phyloP scores from a whole-genome alignment of 306 rosid species.

The Calophaca sinica region DNA sequence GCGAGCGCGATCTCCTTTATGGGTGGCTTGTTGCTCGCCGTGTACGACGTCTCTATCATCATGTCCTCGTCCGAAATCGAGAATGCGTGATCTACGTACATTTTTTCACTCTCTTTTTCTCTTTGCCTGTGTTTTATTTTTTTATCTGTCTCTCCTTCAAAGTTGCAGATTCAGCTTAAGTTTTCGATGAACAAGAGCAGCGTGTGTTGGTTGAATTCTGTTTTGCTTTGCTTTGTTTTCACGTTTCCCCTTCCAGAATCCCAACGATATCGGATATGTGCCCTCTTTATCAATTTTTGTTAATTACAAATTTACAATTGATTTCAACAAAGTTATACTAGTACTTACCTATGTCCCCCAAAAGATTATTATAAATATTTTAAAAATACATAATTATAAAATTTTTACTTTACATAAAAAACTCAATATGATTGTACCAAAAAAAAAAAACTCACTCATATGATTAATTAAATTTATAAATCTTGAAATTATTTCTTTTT shows the following conservation, averaged over 20 bases:
- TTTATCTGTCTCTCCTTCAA: not conserved
- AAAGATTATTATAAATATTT: no score
- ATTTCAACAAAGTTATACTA: no score
- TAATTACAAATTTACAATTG: no score
- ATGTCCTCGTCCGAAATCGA: conserved; percentile 94
- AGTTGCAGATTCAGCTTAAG: conserved; percentile 34
- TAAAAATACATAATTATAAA: no score
- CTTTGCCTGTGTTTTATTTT: not conserved
- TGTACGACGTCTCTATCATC: conserved; percentile 80
- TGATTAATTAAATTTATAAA: no score
- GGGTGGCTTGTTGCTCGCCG: conserved; percentile 82
- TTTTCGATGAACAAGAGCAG: not conserved
- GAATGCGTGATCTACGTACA: conserved; percentile 94
- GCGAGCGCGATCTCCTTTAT: conserved; percentile 94
- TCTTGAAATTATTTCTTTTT: no score
- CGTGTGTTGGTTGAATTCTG: conserved; percentile 2
- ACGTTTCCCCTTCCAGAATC: not conserved
- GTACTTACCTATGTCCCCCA: no score
- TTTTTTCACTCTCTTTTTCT: conserved; percentile 45
- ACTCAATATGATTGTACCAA: no score
- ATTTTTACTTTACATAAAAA: no score
- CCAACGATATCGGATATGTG: not conserved
- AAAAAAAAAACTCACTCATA: no score
- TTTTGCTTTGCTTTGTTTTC: not conserved
- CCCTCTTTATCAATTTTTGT: not conserved